phyloP scores from a whole-genome alignment of 2,329 filamentous ascomycete genomes.

The Epichloe sp. region DNA sequence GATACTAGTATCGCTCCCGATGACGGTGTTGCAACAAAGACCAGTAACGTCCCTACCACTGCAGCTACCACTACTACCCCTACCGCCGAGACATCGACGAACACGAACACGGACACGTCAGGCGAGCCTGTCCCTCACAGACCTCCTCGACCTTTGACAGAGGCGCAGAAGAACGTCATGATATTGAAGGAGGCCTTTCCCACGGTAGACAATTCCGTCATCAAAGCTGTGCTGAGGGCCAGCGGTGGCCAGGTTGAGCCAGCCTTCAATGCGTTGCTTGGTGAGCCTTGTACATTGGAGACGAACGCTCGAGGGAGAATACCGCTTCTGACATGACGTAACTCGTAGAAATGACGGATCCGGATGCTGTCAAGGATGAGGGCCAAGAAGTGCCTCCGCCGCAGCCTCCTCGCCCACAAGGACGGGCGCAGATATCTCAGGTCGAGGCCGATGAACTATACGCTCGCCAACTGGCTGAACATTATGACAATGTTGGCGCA shows the following conservation, averaged over 20 bases:
- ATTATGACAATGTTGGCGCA: constrained; percentile 56
- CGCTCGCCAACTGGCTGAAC: constrained; percentile 82
- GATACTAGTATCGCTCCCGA: constrained; percentile 40
- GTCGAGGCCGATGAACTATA: constrained; percentile 84
- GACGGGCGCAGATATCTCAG: constrained; percentile 55
- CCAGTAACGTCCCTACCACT: neutral
- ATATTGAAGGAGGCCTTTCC: constrained; percentile 94
- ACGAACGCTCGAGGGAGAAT: neutral
- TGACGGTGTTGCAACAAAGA: constrained; percentile 20
- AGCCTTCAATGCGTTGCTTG: constrained; percentile 87
- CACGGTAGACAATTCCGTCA: constrained; percentile 60
- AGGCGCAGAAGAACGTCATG: constrained; percentile 71
- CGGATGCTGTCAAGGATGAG: constrained; percentile 47
- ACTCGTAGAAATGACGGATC: constrained; percentile 64
- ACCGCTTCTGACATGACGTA: neutral
- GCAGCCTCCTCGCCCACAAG: constrained; percentile 65
- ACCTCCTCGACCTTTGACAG: constrained; percentile 69
- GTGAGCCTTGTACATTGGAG: constrained; percentile 30
- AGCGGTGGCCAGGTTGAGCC: constrained; percentile 82
- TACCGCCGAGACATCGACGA: constrained; percentile 17
- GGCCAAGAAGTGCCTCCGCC: constrained; percentile 50
- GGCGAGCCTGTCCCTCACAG: constrained; percentile 52
- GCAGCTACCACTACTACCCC: constrained; percentile 13
- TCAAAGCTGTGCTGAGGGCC: constrained; percentile 78
- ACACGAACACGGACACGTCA: neutral